phyloP scores from a whole-genome alignment of 208 protist genomes.

The Leishmania gerbilli region DNA sequence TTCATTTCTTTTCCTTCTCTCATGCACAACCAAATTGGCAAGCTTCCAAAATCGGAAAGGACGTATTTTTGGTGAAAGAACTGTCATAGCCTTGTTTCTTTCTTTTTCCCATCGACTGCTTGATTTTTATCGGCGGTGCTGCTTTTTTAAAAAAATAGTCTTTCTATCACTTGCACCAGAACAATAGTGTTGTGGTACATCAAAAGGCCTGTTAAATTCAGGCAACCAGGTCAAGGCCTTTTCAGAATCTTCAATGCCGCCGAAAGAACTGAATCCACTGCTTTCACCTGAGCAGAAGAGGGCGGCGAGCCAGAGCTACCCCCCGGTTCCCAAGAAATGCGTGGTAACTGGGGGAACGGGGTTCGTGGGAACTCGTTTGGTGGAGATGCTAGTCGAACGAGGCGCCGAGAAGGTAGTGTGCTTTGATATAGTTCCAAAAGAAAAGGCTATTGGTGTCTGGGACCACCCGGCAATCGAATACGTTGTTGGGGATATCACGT shows the following conservation, averaged over 20 bases:
- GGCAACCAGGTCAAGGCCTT: not conserved
- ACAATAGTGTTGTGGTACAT: not conserved
- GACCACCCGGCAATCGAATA: conserved; percentile 89
- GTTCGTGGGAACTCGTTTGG: conserved; percentile 95
- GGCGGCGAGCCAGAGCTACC: conserved; percentile 57
- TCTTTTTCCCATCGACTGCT: not conserved
- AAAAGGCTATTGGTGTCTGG: conserved; percentile 75
- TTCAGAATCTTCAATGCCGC: conserved; percentile 19
- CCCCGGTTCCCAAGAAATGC: conserved; percentile 82
- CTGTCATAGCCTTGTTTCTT: conserved; percentile 20
- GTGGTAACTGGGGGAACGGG: conserved; percentile 94
- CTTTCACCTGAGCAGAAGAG: conserved; percentile 68
- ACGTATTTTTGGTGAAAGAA: not conserved
- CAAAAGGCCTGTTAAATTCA: not conserved
- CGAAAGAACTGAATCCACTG: conserved; percentile 51
- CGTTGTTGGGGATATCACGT: conserved; percentile 89
- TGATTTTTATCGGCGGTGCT: not conserved
- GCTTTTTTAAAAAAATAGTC: not conserved
- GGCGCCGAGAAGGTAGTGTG: conserved; percentile 89
- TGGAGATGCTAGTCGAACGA: conserved; percentile 96
- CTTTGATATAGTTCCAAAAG: conserved; percentile 92
- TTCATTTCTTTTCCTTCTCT: not conserved
- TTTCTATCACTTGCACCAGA: conserved; percentile 1
- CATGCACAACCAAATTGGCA: not conserved
- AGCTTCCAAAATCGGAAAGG: not conserved